Conservation (phyloP, 345 rosid genomes). For the Acer campestre region DNA sequence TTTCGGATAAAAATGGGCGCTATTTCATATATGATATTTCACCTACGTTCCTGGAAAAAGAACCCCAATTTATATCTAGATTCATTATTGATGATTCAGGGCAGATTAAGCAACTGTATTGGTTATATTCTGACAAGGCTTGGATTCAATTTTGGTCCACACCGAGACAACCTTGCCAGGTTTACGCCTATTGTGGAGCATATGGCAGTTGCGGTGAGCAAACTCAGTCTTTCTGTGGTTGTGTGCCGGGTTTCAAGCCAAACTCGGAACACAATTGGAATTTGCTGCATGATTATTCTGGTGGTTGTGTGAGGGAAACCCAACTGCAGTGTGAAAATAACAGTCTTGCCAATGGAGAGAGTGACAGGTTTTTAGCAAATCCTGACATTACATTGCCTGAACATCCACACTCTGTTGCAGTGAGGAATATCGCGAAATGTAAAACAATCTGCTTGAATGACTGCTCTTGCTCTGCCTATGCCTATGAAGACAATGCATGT, state of each 20-base stretch:
- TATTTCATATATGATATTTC: conserved; percentile 61
- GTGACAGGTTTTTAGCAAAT: too few species aligned
- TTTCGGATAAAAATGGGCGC: conserved; percentile 38
- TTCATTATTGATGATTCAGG: conserved; percentile 59
- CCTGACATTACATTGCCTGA: too few species aligned
- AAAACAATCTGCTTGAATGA: conserved; percentile 42
- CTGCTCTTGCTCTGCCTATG: conserved; percentile 69
- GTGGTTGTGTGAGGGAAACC: conserved; percentile 54
- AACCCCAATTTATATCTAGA: conserved; percentile 29
- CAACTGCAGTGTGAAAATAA: conserved; percentile 44
- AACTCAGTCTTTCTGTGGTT: conserved; percentile 45
- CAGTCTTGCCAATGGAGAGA: too few species aligned
- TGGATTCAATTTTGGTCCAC: conserved; percentile 73
- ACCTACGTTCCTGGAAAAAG: too few species aligned
- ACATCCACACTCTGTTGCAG: too few species aligned
- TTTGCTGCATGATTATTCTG: conserved; percentile 44
- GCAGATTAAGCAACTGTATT: conserved; percentile 50
- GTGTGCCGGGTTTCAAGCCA: conserved; percentile 49
- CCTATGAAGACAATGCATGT: conserved; percentile 42
- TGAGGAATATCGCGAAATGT: too few species aligned
- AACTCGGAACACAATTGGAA: conserved; percentile 40
- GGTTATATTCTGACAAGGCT: conserved; percentile 23
- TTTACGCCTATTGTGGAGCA: conserved; percentile 63
- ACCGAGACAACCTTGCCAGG: conserved; percentile 64
- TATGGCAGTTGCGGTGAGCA: conserved; percentile 52